Evolutionary conservation across 345 rosid genomes (phyloP).

Genomic region (Eucalyptus microcorys): DNA sequence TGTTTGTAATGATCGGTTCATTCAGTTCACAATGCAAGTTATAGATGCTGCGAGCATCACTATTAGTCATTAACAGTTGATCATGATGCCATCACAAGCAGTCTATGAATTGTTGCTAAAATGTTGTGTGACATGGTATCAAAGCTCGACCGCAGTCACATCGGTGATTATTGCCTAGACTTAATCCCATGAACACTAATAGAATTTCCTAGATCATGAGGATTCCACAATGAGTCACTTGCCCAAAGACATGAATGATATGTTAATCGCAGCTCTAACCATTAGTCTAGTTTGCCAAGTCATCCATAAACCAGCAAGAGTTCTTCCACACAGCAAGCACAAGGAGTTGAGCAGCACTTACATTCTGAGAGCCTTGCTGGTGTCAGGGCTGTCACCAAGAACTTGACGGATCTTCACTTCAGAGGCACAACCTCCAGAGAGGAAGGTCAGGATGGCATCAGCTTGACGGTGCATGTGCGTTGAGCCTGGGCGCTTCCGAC

Average conservation of each 20-base stretch:
- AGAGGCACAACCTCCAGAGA: slow-evolving; percentile 46
- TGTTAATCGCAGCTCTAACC: neutral
- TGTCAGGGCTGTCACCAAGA: slow-evolving; percentile 89
- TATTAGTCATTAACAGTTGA: neutral
- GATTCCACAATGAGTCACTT: neutral
- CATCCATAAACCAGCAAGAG: neutral
- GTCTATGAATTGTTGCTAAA: neutral
- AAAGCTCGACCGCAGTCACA: neutral
- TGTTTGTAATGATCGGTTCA: neutral
- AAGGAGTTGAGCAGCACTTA: neutral
- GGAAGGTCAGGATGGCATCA: slow-evolving; percentile 62
- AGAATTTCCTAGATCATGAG: neutral
- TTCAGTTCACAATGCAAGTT: neutral
- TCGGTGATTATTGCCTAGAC: neutral
- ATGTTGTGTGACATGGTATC: neutral
- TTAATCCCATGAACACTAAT: neutral
- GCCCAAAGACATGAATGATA: neutral
- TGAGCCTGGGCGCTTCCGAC: slow-evolving; percentile 19
- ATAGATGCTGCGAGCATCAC: neutral
- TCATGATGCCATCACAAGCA: neutral
- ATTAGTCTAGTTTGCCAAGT: neutral
- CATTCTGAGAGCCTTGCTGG: slow-evolving; percentile 98
- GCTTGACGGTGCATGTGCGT: slow-evolving; percentile 47
- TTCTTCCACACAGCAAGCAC: neutral
- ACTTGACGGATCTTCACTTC: slow-evolving; percentile 64